Evolutionary conservation across 371 early-diverging fungal genomes (phyloP), one percentile per base, ranked within the genome.

Genomic region (Dichotomocladium elegans): DNA sequence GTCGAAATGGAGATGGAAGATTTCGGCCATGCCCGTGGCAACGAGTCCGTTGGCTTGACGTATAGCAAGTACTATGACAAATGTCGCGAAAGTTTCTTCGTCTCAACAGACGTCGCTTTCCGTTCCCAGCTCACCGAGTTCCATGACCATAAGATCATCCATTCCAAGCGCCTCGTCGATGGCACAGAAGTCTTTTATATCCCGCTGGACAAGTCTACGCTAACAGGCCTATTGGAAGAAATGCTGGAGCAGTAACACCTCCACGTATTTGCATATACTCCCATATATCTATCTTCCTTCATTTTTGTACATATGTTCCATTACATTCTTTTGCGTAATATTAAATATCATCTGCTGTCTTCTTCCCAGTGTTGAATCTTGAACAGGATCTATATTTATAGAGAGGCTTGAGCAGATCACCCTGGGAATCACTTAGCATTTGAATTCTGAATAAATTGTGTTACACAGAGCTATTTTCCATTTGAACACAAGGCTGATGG

Each of bases 61-160:
- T 83, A 85, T 56, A 63, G 77, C 45, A 66, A 66, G 25, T 86
- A 85, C 50, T 92, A 83, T 67, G 70, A 74, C 29, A 73, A 77
- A 43, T 92, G 93, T 51, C 77, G 86, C 24, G 93, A 95, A 49
- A 74, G 79, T 45, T 95, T 95, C 59, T 77, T 87, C 50, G 93
- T 91, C 29, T 85, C 84, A 25, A 92, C 79, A 55, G 91, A 90
- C 41, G 56, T 87, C 33, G 86, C 87, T 0, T 88, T 97, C 62
- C 86, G 88, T 48, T 83, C 93, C 3, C 89, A 91, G 60, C 64
- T 97, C 48, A 89, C 88, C 2, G 98, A 97, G 68, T 93, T 95
- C 62, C 80, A 82, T 35, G 96, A 96, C 68, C 98, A 97, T 67
- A 77, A 87, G 42, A 82, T 97, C 19, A 88, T 97, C 12, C 74